These are phyloP conservation scores for Petunia secreta DNA, from an alignment of 257 asterid genomes.

Conservation along the genomic window DNA sequence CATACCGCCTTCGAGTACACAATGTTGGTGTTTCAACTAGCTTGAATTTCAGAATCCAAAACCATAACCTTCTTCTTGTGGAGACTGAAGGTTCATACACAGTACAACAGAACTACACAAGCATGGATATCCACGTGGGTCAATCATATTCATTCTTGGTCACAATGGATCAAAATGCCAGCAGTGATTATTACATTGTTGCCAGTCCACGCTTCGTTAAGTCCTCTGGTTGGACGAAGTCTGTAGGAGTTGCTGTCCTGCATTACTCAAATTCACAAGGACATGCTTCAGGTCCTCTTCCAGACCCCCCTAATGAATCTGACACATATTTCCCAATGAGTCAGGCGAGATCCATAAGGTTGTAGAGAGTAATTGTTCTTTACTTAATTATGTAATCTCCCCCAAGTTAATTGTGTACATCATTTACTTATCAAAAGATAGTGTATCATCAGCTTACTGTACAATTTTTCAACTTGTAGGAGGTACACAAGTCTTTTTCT, in stretches of 20 bases:
- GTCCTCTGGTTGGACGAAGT: slow-evolving; percentile 57
- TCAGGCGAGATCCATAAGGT: slow-evolving; percentile 97
- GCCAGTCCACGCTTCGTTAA: slow-evolving; percentile 85
- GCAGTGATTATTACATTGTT: slow-evolving; percentile 82
- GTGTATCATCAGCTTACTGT: slow-evolving; percentile 15
- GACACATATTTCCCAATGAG: slow-evolving; percentile 91
- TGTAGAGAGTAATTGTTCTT: slow-evolving; percentile 39
- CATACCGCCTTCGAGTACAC: slow-evolving; percentile 85
- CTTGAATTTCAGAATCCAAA: slow-evolving; percentile 94
- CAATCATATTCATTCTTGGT: slow-evolving; percentile 94
- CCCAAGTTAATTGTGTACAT: slow-evolving; percentile 16
- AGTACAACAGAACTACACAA: slow-evolving; percentile 79
- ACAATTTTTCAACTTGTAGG: not conserved
- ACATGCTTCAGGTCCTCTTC: slow-evolving; percentile 95
- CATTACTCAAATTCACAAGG: slow-evolving; percentile 85
- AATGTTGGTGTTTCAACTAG: slow-evolving; percentile 86
- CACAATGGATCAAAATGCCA: slow-evolving; percentile 82
- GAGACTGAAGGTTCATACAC: slow-evolving; percentile 98
- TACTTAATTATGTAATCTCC: slow-evolving; percentile 36
- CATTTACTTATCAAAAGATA: not conserved
- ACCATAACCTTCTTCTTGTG: slow-evolving; percentile 80
- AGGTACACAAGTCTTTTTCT: too few species aligned
- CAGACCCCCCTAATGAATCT: slow-evolving; percentile 84
- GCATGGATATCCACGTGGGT: slow-evolving; percentile 95
- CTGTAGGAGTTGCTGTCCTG: slow-evolving; percentile 75